Conservation (phyloP, 2,329 filamentous ascomycete genomes). For the Penicillium corylophilum region DNA sequence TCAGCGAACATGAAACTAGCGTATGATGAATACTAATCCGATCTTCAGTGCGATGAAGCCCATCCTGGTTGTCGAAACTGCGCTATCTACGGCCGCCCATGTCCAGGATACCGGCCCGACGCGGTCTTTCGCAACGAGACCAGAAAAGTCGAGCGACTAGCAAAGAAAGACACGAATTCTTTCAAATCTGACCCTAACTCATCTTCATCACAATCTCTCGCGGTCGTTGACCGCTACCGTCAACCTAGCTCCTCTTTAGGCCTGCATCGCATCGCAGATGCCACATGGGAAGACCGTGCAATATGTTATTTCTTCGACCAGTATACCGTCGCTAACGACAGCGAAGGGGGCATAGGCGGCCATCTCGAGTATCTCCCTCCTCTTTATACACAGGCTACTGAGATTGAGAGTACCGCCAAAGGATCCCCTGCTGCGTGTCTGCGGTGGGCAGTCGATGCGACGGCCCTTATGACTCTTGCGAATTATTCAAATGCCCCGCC, state of each 20-base stretch:
- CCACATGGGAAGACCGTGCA: constrained; percentile 38
- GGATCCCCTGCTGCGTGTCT: constrained; percentile 28
- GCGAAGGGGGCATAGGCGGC: constrained; percentile 30
- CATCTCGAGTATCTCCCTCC: constrained; percentile 38
- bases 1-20: background rate
- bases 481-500: constrained; percentile 28
- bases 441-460: constrained; percentile 36
- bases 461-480: constrained; percentile 35
- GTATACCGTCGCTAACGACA: constrained; percentile 31
- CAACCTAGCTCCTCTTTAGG: constrained; percentile 7
- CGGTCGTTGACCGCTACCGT: background rate
- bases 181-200: constrained; percentile 1
- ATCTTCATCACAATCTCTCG: constrained; percentile 2
- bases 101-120: constrained; percentile 39
- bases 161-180: constrained; percentile 20
- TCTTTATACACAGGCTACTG: constrained; percentile 32
- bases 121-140: constrained; percentile 38
- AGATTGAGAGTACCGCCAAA: constrained; percentile 13
- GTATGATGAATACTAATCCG: background rate
- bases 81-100: constrained; percentile 34
- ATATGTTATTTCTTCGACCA: constrained; percentile 45
- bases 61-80: constrained; percentile 39
- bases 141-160: constrained; percentile 27
- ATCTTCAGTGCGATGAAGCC: constrained; percentile 37
- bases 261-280: constrained; percentile 26